Evolutionary conservation across 2,329 filamentous ascomycete species (phyloP).

Genomic region (Xylaria sp.): DNA sequence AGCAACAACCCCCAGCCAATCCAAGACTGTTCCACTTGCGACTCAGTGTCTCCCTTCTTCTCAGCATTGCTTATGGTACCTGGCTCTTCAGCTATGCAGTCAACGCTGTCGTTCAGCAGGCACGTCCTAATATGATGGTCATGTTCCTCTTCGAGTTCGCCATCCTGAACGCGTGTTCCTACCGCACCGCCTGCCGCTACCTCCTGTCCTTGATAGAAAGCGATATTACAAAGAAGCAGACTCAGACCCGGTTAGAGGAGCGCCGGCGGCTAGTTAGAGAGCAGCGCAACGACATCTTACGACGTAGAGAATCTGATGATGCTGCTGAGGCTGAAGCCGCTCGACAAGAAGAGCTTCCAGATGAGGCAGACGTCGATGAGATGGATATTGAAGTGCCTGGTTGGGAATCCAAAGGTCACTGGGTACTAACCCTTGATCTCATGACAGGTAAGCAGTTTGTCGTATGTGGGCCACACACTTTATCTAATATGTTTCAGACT

Average conservation of each 20-base stretch:
- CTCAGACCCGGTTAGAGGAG: conserved; percentile 73
- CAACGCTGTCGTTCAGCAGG: conserved; percentile 83
- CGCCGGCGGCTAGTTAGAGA: conserved; percentile 75
- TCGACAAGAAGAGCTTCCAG: conserved; percentile 64
- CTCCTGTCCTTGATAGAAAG: conserved; percentile 81
- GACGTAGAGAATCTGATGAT: conserved; percentile 59
- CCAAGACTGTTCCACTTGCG: conserved; percentile 88
- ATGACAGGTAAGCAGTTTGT: conserved; percentile 71
- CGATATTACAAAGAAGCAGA: conserved; percentile 79
- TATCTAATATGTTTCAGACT: conserved; percentile 66
- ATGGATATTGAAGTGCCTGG: conserved; percentile 95
- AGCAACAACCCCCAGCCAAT: conserved; percentile 93
- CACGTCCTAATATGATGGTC: conserved; percentile 98
- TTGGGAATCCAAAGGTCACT: conserved; percentile 96
- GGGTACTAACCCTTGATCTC: conserved; percentile 88
- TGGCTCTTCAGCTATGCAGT: conserved; percentile 85
- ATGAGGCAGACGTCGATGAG: conserved; percentile 84
- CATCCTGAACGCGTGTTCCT: conserved; percentile 81
- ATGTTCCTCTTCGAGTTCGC: conserved; percentile 99
- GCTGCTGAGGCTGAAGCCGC: conserved; percentile 61
- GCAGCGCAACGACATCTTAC: conserved; percentile 63
- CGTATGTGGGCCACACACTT: neutral
- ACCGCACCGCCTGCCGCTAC: conserved; percentile 83
- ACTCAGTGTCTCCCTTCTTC: conserved; percentile 78
- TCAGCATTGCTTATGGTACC: conserved; percentile 83